Conservation (phyloP, 108 stramenopile genomes). For the Skeletonema menzelii region DNA sequence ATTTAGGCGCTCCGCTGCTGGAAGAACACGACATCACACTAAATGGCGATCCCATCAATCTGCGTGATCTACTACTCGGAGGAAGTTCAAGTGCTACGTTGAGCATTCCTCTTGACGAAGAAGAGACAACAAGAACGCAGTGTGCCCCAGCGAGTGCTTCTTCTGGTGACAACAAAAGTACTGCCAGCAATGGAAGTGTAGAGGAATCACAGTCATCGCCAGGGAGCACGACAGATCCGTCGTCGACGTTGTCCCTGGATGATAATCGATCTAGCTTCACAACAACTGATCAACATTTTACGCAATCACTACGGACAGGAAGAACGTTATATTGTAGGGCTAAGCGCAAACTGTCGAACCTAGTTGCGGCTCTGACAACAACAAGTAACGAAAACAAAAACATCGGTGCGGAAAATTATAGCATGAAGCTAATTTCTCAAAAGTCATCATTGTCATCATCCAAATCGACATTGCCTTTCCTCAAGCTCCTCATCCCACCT, state of each 20-base stretch:
- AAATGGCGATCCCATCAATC: slow-evolving; percentile 24
- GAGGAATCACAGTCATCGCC: background rate
- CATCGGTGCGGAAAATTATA: background rate
- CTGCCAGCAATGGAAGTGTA: background rate
- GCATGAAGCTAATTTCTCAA: background rate
- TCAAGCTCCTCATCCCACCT: slow-evolving; percentile 49
- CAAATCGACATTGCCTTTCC: slow-evolving; percentile 32
- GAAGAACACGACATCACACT: slow-evolving; percentile 5
- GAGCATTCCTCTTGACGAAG: background rate
- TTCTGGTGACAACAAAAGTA: background rate
- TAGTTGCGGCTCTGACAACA: background rate
- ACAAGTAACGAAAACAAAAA: background rate
- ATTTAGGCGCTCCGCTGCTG: slow-evolving; percentile 3
- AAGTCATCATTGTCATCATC: slow-evolving; percentile 41
- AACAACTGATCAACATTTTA: background rate
- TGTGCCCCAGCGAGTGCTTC: background rate
- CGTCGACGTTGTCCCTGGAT: background rate
- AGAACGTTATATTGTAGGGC: background rate
- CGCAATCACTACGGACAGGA: background rate
- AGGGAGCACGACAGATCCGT: background rate
- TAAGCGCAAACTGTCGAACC: background rate
- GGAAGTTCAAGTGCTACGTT: background rate
- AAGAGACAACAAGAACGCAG: background rate
- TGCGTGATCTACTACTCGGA: slow-evolving; percentile 13
- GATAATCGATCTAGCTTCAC: slow-evolving; percentile 3